Evolutionary conservation across 306 rosid species (phyloP).

Genomic region (Cicer bijugum): DNA sequence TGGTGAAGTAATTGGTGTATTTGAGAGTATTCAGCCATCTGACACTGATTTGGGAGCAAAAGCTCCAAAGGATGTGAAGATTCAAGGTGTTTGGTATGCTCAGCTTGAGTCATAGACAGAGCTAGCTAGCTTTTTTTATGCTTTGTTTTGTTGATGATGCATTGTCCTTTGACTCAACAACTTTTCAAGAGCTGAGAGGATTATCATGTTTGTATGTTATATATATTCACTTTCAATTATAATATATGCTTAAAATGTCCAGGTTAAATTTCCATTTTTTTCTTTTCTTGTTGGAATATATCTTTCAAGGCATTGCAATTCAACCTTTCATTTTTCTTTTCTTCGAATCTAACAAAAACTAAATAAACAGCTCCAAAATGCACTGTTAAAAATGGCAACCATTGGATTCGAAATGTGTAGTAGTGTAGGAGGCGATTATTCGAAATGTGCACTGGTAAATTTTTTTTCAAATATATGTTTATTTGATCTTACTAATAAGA

Average conservation of each 20-base stretch:
- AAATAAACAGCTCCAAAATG: no score
- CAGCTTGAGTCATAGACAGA: slow-evolving; percentile 78
- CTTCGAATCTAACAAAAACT: no score
- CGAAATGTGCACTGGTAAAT: no score
- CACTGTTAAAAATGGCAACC: no score
- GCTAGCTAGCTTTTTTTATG: slow-evolving; percentile 27
- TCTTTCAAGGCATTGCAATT: no score
- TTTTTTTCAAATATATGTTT: no score
- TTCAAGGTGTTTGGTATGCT: slow-evolving; percentile 96
- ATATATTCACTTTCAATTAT: slow-evolving; percentile 43
- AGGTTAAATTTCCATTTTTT: background rate
- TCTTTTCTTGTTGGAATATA: background rate
- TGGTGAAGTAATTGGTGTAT: slow-evolving; percentile 91
- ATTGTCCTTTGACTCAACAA: slow-evolving; percentile 46
- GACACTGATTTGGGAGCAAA: slow-evolving; percentile 98
- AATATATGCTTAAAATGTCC: slow-evolving; percentile 38
- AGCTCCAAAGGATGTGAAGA: slow-evolving; percentile 90
- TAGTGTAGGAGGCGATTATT: no score
- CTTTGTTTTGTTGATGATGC: slow-evolving; percentile 46
- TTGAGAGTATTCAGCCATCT: slow-evolving; percentile 90
- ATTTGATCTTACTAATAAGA: no score
- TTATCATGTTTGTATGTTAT: slow-evolving; percentile 53
- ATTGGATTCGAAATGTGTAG: no score
- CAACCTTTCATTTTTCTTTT: no score
- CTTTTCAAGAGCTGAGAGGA: slow-evolving; percentile 39